Conservation (phyloP, 345 rosid species). For the Physaria fendleri region DNA sequence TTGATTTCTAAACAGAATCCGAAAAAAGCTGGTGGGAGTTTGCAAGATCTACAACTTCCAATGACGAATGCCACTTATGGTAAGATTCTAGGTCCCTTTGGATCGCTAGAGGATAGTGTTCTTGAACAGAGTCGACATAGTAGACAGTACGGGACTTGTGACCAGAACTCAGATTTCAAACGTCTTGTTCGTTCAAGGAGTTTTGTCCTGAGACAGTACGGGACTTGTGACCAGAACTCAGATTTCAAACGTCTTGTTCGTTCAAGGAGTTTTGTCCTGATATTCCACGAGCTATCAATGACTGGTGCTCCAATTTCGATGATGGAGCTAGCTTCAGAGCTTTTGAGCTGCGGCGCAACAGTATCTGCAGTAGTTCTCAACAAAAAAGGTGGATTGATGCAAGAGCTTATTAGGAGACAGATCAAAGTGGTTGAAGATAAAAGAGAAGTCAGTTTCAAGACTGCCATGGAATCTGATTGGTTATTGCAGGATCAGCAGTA, state of each 20-base stretch:
- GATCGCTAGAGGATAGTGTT: conserved; percentile 57
- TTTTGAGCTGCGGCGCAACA: conserved; percentile 96
- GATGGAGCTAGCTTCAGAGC: conserved; percentile 97
- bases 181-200: conserved; percentile 96
- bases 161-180: conserved; percentile 77
- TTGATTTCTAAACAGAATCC: conserved; percentile 40
- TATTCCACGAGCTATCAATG: conserved; percentile 98
- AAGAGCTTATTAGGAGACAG: conserved; percentile 76
- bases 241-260: too few species aligned
- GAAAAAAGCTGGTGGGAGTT: conserved; percentile 37
- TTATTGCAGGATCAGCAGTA: conserved; percentile 96
- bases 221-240: conserved; percentile 96
- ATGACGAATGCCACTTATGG: conserved; percentile 62
- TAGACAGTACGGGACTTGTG: conserved; percentile 87
- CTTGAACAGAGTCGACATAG: conserved; percentile 84
- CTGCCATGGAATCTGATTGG: conserved; percentile 93
- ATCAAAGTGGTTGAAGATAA: conserved; percentile 91
- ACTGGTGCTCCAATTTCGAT: conserved; percentile 97
- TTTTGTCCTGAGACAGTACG: conserved; percentile 75
- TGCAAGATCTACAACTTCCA: conserved; percentile 56
- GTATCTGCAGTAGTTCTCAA: conserved; percentile 94
- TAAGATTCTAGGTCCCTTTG: conserved; percentile 87
- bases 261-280: conserved; percentile 85
- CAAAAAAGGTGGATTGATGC: conserved; percentile 84
- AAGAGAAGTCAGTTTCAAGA: conserved; percentile 86